phyloP scores from a whole-genome alignment of 257 asterid species.

The Coffea canephora region DNA sequence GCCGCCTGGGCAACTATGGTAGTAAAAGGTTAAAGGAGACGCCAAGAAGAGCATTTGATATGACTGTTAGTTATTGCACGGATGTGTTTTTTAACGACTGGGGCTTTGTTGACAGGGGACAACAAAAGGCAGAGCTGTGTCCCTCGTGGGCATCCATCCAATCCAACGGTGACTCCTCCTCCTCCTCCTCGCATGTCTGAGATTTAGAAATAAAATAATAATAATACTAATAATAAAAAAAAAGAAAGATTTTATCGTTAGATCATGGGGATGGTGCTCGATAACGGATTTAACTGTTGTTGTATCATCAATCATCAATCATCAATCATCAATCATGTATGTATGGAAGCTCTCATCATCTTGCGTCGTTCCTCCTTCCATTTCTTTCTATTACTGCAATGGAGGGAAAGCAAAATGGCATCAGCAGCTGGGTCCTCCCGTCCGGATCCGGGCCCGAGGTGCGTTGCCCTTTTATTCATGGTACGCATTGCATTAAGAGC shows the following conservation, averaged over 20 bases:
- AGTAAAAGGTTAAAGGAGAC: background rate
- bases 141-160: too few relatives aligned
- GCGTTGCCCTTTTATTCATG: background rate
- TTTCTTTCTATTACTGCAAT: too few relatives aligned
- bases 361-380: background rate
- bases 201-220: background rate
- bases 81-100: background rate
- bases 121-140: conserved; percentile 5
- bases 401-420: background rate
- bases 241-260: background rate
- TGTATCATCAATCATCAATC: background rate
- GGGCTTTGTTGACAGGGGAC: background rate
- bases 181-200: background rate
- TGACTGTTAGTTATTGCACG: background rate
- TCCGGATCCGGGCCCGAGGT: background rate
- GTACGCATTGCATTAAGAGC: background rate
- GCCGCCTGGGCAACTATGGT: background rate
- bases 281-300: background rate
- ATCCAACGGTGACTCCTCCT: too few relatives aligned
- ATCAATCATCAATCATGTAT: background rate
- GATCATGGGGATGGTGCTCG: background rate
- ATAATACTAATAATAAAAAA: too few relatives aligned
- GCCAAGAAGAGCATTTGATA: background rate
- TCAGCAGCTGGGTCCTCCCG: background rate
- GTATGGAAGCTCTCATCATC: background rate